phyloP scores from a whole-genome alignment of 129 eudicot genomes.

The Lactuca sativa region DNA sequence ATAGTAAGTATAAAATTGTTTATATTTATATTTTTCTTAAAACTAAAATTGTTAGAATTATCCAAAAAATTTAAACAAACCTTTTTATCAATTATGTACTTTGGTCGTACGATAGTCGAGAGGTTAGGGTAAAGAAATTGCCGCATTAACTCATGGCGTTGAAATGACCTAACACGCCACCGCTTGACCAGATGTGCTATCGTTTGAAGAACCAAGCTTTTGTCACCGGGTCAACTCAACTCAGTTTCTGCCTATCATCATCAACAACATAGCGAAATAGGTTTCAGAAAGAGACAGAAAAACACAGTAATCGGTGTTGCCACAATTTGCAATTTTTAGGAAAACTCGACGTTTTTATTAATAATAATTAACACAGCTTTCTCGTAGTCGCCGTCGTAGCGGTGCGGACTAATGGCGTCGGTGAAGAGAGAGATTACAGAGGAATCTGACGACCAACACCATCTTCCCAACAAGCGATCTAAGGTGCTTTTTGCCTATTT shows the following conservation, averaged over 20 bases:
- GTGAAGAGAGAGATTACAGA: constrained; percentile 56
- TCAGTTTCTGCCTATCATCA: constrained; percentile 19
- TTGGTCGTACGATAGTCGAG: background rate
- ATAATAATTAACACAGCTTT: constrained; percentile 35
- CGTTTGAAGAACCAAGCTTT: constrained; percentile 13
- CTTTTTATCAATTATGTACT: background rate
- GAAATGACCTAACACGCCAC: constrained; percentile 33
- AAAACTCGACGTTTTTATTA: constrained; percentile 36
- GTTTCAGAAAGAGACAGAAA: constrained; percentile 13
- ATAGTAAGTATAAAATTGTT: no score
- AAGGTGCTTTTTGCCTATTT: constrained; percentile 37
- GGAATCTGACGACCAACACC: constrained; percentile 44
- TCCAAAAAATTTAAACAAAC: no score
- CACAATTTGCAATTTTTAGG: constrained; percentile 1
- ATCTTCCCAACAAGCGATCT: constrained; percentile 60
- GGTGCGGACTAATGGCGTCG: constrained; percentile 35
- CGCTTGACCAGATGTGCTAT: constrained; percentile 3
- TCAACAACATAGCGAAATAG: background rate
- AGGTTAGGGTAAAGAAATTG: background rate
- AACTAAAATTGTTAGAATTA: no score
- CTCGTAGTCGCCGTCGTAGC: constrained; percentile 28
- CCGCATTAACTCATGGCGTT: background rate
- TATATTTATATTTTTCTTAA: no score
- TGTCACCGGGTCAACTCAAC: constrained; percentile 36
- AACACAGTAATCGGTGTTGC: background rate